phyloP scores from a whole-genome alignment of 306 rosid genomes.

The Lablab purpureus region DNA sequence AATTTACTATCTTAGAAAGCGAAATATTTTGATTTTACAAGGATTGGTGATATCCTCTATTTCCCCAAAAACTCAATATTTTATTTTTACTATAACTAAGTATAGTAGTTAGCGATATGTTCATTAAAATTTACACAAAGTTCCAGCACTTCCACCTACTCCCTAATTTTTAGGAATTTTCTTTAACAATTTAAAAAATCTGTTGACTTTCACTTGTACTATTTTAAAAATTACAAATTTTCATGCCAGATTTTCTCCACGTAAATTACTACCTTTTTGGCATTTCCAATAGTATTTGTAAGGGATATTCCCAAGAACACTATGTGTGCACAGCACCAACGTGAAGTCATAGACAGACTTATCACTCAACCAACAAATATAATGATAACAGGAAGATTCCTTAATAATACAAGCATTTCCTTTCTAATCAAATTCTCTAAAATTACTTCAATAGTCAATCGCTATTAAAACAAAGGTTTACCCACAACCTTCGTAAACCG shows the following conservation, averaged over 20 bases:
- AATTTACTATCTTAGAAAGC: background rate
- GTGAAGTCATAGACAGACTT: background rate
- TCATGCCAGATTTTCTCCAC: background rate
- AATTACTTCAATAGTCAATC: background rate
- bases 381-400: background rate
- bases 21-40: background rate
- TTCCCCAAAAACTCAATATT: background rate
- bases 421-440: background rate
- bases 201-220: background rate
- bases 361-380: background rate
- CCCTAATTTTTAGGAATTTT: background rate
- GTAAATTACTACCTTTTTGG: background rate
- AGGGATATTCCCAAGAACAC: background rate
- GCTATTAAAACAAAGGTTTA: background rate
- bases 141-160: background rate
- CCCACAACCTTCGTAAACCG: background rate
- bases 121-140: background rate
- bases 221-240: background rate
- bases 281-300: too few species aligned
- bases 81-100: background rate
- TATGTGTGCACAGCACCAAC: background rate
- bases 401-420: background rate
- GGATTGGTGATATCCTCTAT: background rate
- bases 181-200: background rate
- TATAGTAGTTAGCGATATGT: background rate